Evolutionary conservation across 2,329 filamentous ascomycete species (phyloP), one percentile per base, ranked within the genome.

Genomic region (Verticillium nonalfalfae): DNA sequence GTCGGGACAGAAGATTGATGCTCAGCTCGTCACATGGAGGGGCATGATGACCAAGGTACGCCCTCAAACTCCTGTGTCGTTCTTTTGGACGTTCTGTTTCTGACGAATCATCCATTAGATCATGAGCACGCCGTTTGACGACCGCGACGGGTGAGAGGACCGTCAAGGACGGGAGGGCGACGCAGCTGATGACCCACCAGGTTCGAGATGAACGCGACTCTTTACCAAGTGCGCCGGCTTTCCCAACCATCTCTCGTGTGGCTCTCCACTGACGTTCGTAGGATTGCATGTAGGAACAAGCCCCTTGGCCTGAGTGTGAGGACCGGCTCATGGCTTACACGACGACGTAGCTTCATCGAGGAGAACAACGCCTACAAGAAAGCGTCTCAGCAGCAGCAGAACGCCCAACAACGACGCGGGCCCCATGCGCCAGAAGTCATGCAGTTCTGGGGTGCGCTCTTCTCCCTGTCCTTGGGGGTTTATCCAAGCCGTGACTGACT

Each of bases 11-110:
- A 88, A 83, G 70, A 87, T 89, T 36, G 87, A 93, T 64, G 89
- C 90, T 2, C 87, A 96, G 68, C 73, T 98, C 56, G 82, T 98
- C 59, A 98, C 94, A 1, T 99, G 94, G 94, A 83, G 95, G 69
- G 95, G 95, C 40, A 97, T 98, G 92, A 93, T 99, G 89, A 98
- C 95, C 65, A 99, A 97, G 83, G 92, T 93, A 72, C 59, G 57
- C n/a, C 7, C 35, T 36, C 35, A 36, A 36, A 36, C 5, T 33
- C 21, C 26, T 7, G 21, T 14, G 35, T 36, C 26, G 26, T 26
- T 26, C 26, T 26, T 26, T 26, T 26, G 26, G 3, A 26, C 26
- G 3, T 26, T 26, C 26, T 26, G 26, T 26, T 26, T 26, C 26
- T 26, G 26, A 26, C 3, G 26, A 26, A 26, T 26, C 26, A 26